These are phyloP conservation scores for Metschnikowia kunwiensis DNA, from an alignment of 805 yeast species.

Conservation along the genomic window DNA sequence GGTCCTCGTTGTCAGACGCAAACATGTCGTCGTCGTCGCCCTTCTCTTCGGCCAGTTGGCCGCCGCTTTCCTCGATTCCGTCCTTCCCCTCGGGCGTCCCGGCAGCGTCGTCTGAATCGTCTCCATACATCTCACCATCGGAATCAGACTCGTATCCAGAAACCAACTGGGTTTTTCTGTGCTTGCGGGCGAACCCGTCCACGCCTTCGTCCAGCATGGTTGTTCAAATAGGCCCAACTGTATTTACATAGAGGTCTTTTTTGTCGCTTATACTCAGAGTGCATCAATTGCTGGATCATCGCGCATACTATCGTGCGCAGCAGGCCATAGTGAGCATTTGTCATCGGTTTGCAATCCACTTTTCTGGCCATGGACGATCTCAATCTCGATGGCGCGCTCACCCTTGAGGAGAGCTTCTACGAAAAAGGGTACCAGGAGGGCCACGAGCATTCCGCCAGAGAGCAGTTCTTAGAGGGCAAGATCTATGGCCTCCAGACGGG, in stretches of 20 bases:
- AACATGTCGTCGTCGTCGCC: slow-evolving; percentile 43
- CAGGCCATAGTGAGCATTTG: too few species aligned
- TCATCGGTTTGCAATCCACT: too few species aligned
- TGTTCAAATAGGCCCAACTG: not conserved
- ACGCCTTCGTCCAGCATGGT: slow-evolving; percentile 1
- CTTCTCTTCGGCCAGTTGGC: slow-evolving; percentile 6
- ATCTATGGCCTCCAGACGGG: slow-evolving; percentile 82
- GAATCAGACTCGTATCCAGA: slow-evolving; percentile 20
- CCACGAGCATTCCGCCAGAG: slow-evolving; percentile 51
- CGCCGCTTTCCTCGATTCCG: slow-evolving; percentile 4
- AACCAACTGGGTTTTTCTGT: slow-evolving; percentile 5
- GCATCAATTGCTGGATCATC: too few species aligned
- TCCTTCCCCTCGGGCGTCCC: slow-evolving; percentile 8
- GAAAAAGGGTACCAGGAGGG: slow-evolving; percentile 74
- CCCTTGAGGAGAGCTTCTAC: slow-evolving; percentile 61
- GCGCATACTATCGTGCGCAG: too few species aligned
- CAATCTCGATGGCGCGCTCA: slow-evolving; percentile 44
- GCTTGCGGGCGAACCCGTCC: not conserved
- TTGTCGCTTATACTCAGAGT: too few species aligned
- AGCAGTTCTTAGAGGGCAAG: slow-evolving; percentile 72
- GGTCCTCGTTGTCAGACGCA: slow-evolving; percentile 24
- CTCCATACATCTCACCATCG: slow-evolving; percentile 9
- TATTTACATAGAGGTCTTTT: too few species aligned
- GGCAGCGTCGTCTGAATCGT: slow-evolving; percentile 15
- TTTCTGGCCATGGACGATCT: slow-evolving; percentile 39